Evolutionary conservation across 306 rosid genomes (phyloP), one percentile per base, ranked within the genome.

Genomic region (Medicago arabica): DNA sequence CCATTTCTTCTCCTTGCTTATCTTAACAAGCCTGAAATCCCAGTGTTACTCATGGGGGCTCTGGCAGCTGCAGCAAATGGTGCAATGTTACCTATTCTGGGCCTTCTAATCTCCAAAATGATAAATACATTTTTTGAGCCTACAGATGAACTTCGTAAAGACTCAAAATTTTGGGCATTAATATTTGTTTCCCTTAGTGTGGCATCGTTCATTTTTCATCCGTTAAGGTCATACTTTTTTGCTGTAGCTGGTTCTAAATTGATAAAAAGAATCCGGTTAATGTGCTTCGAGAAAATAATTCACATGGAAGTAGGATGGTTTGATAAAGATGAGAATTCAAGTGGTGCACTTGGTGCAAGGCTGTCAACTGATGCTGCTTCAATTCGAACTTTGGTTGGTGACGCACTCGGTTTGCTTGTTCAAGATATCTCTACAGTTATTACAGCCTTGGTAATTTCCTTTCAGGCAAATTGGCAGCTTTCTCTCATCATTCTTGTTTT

Each of bases 261-360:
- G 73, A 88, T 88, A 40, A 84, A 76, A 70, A 76, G 91, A 75
- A 84, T 88, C 49, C 82, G 96, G 34, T 72, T 76, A 72, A 85
- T 84, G 85, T 88, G 92, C 66, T 92, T 88, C 14, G 83, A 90
- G 80, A 90, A 86, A 76, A 83, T 90, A 64, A 81, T 88, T 81
- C 81, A 86, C 78, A 88, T 88, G 93, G 97, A 92, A 84, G 76
- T 90, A 69, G 81, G 88, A 64, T 90, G 97, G 97, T 92, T 90
- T 58, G 97, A 92, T 39, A 77, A 86, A 58, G 74, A 73, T 13
- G 92, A 90, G 67, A 79, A 93, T 83, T 90, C 96, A 34, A 90
- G 92, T 66, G 91, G 98, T 57, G 74, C 88, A 60, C 84, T 93
- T 13, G 96, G 94, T 9, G 89, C 95, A 15, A 85, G 93, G 85